A percentile compares a stretch with the other conserved stretches of the same genome.
Conservation (phyloP, 257 asterid genomes). For the Penstemon barbatus region DNA sequence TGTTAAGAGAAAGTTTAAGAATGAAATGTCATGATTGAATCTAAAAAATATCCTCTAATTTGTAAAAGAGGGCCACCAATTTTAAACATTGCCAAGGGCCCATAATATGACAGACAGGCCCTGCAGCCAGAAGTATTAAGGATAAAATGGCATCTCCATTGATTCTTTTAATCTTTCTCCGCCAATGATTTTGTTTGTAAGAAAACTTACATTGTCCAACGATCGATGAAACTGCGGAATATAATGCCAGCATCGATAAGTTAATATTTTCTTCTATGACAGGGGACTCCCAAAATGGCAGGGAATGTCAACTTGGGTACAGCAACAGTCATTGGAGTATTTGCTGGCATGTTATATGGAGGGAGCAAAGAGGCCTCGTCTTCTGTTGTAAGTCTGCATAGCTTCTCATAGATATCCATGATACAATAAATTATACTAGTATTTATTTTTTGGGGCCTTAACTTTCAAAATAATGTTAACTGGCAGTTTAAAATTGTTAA, state of each 20-base stretch:
- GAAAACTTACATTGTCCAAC: neutral
- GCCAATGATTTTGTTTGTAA: conserved; percentile 10
- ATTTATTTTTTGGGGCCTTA: neutral
- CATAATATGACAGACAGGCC: too few relatives aligned
- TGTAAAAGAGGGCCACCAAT: too few relatives aligned
- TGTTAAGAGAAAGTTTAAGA: too few relatives aligned
- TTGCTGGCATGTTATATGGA: conserved; percentile 93
- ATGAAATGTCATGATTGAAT: too few relatives aligned
- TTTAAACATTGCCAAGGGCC: too few relatives aligned
- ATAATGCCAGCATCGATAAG: conserved; percentile 7
- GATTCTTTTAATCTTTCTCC: neutral
- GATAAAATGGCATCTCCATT: too few relatives aligned
- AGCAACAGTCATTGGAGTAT: conserved; percentile 80
- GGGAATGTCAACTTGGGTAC: conserved; percentile 93
- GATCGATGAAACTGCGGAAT: conserved; percentile 17
- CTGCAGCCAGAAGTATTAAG: too few relatives aligned
- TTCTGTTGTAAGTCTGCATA: conserved; percentile 73
- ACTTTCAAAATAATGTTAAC: neutral
- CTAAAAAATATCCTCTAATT: too few relatives aligned
- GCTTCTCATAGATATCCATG: neutral
- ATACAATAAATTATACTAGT: too few relatives aligned
- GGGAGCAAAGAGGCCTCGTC: conserved; percentile 99
- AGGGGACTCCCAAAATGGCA: conserved; percentile 58
- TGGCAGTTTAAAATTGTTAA: neutral
- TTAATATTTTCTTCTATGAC: conserved; percentile 22